Evolutionary conservation across 345 rosid species (phyloP).

Genomic region (Rhodamnia argentea): DNA sequence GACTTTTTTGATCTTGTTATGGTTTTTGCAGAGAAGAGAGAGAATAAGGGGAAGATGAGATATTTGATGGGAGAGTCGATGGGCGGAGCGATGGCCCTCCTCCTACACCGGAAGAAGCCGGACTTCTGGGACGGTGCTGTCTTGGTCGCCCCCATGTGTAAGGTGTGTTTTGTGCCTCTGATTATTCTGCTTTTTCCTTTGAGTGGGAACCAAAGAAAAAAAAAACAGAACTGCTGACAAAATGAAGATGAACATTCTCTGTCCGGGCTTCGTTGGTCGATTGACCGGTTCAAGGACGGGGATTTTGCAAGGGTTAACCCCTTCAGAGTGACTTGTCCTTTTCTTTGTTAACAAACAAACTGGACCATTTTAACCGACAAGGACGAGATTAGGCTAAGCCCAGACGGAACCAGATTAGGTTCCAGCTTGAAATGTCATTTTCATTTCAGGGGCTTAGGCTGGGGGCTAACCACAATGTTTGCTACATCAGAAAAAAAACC

Average conservation of each 20-base stretch:
- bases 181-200: neutral
- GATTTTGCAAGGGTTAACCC: neutral
- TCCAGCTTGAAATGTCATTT: neutral
- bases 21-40: constrained; percentile 34
- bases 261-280: neutral
- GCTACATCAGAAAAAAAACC: neutral
- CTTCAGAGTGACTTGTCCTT: neutral
- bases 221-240: neutral
- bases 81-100: constrained; percentile 80
- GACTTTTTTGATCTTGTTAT: neutral
- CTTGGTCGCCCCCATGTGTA: constrained; percentile 88
- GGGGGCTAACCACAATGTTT: neutral
- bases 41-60: constrained; percentile 58
- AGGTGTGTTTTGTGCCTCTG: constrained; percentile 22
- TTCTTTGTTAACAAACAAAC: neutral
- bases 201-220: neutral
- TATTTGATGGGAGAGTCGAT: constrained; percentile 75
- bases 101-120: constrained; percentile 55
- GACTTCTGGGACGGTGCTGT: constrained; percentile 78
- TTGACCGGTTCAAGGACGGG: neutral
- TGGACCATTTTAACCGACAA: neutral
- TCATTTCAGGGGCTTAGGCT: neutral
- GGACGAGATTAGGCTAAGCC: neutral
- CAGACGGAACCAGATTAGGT: neutral
- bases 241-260: too few relatives aligned